Base-by-base conservation (phyloP, 2,329 filamentous ascomycete species). In the Scedosporium aurantiacum region DNA sequence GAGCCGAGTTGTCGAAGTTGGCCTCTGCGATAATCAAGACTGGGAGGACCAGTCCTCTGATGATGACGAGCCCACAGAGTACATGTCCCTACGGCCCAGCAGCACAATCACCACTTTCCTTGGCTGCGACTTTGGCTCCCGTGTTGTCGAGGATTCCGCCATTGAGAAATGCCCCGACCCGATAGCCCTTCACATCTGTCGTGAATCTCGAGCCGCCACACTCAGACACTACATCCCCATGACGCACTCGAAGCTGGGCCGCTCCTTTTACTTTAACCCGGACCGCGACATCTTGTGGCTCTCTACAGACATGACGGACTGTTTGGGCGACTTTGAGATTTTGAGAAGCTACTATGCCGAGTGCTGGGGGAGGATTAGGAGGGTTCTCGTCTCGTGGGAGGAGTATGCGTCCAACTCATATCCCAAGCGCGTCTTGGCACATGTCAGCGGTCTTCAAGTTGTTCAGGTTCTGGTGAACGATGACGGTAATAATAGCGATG, bases 381-480 rank as follows among this genome's bases (percentile, higher is more conserved):
- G 55, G 7, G 18, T 57, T 57, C 55, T 57, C 55, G 55, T 57
- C 55, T 43, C 55, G 55, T 57, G 32, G 55, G 55, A 57, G 55
- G 55, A 57, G 55, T 57, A 57, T 41, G n/a, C 55, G 14, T 57
- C 1, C 32, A 12, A 43, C 5, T 57, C 32, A 6, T 57, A 57
- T 57, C 55, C 55, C 23, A 40, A 40, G 55, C 4, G 14, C n/a
- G n/a, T 57, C 55, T 43, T 57, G 18, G 2, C 55, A 43, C 55
- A 57, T n/a, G n/a, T 57, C 10, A 57, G 28, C 2, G 55, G 55
- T 32, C 55, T 57, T 57, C 18, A 41, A 41, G 55, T 57, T 37
- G 18, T 57, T 18, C 55, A 57, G 32, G 32, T 57, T 41, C 32
- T 57, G 7, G n/a, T 57, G 18, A 10, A 14, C 54, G 54, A 56